Evolutionary conservation across 176 grass and related monocot genomes (phyloP).

Genomic region (Oryza punctata): DNA sequence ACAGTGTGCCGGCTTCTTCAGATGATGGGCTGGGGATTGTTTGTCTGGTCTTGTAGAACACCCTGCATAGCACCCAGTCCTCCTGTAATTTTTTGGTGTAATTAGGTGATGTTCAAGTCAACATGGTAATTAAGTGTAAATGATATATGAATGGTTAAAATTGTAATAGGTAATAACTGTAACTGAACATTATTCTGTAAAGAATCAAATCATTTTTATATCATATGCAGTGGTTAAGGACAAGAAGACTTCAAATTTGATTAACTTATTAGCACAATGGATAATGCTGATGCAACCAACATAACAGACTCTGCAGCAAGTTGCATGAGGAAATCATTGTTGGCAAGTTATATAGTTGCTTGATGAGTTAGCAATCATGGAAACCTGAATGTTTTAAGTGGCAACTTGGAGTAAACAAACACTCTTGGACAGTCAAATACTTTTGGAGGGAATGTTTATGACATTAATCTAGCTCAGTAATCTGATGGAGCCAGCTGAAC

Average conservation of each 20-base stretch:
- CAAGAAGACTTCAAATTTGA: not conserved
- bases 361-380: conserved; percentile 5
- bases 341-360: not conserved
- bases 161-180: not conserved
- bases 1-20: conserved; percentile 5
- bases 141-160: not conserved
- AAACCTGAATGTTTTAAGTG: conserved; percentile 14
- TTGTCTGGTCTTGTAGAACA: conserved; percentile 66
- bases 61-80: conserved; percentile 76
- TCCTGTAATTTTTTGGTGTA: conserved; percentile 40
- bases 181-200: not conserved
- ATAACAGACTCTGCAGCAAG: not conserved
- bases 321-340: not conserved
- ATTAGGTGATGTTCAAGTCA: not conserved
- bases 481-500: conserved; percentile 30
- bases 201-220: not conserved
- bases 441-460: conserved; percentile 20
- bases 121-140: not conserved
- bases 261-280: not conserved
- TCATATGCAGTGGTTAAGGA: not conserved
- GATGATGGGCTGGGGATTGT: conserved; percentile 33
- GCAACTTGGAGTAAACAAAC: conserved; percentile 9
- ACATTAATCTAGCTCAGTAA: not conserved
- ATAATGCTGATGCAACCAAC: conserved; percentile 1
- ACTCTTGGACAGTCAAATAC: not conserved